Evolutionary conservation across 2,329 filamentous ascomycete genomes (phyloP).

Genomic region (Aspergillus floridensis): DNA sequence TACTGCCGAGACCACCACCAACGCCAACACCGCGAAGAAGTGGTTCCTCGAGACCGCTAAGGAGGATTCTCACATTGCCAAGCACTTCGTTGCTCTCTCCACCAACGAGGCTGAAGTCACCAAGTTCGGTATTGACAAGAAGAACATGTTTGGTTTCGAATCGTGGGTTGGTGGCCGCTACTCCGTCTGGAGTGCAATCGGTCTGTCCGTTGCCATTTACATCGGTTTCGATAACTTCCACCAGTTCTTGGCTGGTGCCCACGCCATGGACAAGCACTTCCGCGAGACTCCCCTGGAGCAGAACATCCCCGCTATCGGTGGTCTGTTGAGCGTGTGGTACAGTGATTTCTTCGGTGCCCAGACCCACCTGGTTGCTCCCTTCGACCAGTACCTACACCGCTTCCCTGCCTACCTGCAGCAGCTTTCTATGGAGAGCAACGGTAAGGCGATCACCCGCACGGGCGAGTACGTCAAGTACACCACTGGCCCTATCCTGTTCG

Average conservation of each 20-base stretch:
- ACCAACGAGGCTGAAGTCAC: constrained; percentile 94
- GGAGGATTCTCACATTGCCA: constrained; percentile 74
- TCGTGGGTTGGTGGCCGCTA: constrained; percentile 98
- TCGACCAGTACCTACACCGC: constrained; percentile 98
- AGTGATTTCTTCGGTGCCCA: constrained; percentile 98
- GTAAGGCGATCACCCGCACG: constrained; percentile 90
- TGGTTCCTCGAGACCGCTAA: constrained; percentile 91
- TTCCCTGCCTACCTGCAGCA: constrained; percentile 99
- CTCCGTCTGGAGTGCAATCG: constrained; percentile 98
- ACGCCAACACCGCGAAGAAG: constrained; percentile 92
- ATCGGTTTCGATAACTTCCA: constrained; percentile 98
- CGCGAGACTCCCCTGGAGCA: constrained; percentile 81
- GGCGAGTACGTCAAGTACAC: constrained; percentile 93
- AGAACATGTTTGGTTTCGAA: constrained; percentile 99
- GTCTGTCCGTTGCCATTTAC: constrained; percentile 88
- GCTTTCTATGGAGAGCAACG: constrained; percentile 99
- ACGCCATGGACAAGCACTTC: constrained; percentile 99
- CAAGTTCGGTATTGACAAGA: constrained; percentile 97
- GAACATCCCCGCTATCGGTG: constrained; percentile 91
- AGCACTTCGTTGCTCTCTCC: constrained; percentile 97
- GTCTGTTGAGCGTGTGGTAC: constrained; percentile 96
- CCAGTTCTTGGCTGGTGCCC: constrained; percentile 88
- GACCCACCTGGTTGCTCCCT: constrained; percentile 94
- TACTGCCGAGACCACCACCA: constrained; percentile 93
- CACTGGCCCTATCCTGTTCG: constrained; percentile 92